phyloP scores from a whole-genome alignment of 495 filamentous ascomycete genomes.

The Daldinia bambusicola region DNA sequence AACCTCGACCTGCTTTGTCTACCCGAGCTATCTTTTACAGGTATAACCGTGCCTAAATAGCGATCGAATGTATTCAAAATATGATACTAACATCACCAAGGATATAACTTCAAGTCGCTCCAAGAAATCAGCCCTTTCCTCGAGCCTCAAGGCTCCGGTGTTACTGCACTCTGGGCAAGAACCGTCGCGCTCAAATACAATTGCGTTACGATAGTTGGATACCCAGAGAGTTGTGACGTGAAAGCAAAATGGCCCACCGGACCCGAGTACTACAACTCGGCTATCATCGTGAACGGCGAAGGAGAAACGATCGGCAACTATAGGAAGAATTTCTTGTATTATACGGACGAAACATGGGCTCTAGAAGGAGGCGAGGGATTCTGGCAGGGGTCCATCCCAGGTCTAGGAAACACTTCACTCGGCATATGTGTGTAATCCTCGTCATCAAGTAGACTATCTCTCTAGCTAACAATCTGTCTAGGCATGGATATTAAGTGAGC shows the following conservation, averaged over 20 bases:
- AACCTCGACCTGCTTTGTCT: conserved; percentile 78
- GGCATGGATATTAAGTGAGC: conserved; percentile 76
- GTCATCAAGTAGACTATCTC: conserved; percentile 30
- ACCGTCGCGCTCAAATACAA: conserved; percentile 73
- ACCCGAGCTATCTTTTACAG: conserved; percentile 89
- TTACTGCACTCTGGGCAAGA: conserved; percentile 82
- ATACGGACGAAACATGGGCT: conserved; percentile 93
- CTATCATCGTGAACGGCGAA: conserved; percentile 76
- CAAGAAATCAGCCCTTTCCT: conserved; percentile 80
- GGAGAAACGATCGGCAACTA: conserved; percentile 84
- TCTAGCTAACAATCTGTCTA: conserved; percentile 34
- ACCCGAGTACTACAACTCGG: conserved; percentile 79
- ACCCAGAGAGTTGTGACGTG: conserved; percentile 76
- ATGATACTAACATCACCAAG: conserved; percentile 54
- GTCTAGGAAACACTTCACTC: conserved; percentile 73
- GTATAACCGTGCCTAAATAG: conserved; percentile 57
- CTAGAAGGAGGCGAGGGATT: conserved; percentile 75
- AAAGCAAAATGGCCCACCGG: conserved; percentile 52
- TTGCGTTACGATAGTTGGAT: conserved; percentile 88
- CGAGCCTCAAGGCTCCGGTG: conserved; percentile 79
- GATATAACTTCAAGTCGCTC: conserved; percentile 89
- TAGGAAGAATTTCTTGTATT: conserved; percentile 89
- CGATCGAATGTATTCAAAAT: neutral
- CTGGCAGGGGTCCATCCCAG: conserved; percentile 60
- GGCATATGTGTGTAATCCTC: conserved; percentile 83